These are phyloP conservation scores for Russula vinacea DNA, from an alignment of 768 basidiomycete species.

Conservation along the genomic window DNA sequence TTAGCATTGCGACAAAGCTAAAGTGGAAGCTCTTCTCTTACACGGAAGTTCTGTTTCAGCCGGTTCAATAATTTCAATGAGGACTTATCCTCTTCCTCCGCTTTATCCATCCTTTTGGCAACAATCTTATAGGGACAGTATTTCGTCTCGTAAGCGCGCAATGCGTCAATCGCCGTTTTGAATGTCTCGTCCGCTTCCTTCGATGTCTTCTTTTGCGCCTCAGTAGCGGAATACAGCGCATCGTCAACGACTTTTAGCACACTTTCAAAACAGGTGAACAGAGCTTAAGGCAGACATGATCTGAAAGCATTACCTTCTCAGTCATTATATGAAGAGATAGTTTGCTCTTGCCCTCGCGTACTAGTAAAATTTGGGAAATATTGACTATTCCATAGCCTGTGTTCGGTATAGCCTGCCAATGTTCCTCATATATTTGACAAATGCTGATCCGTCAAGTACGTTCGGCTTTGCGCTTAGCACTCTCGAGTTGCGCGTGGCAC, in stretches of 20 bases:
- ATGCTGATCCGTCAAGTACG: neutral
- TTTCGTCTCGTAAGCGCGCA: neutral
- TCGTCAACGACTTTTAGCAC: neutral
- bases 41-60: neutral
- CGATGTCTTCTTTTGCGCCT: neutral
- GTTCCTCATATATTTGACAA: constrained; percentile 5
- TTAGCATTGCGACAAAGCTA: neutral
- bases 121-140: neutral
- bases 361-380: neutral
- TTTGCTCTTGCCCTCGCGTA: neutral
- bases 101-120: neutral
- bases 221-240: constrained; percentile 6
- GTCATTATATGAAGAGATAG: neutral
- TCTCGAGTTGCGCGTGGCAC: no score
- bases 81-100: neutral
- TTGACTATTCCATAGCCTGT: constrained; percentile 8
- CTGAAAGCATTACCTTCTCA: constrained; percentile 1
- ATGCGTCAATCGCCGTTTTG: neutral
- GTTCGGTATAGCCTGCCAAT: constrained; percentile 14
- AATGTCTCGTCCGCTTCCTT: neutral
- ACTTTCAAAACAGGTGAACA: neutral
- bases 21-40: neutral
- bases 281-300: no score
- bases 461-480: no score
- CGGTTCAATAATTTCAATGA: neutral